Conservation (phyloP, 1,284 basidiomycete genomes). For the Trametes versicolor region DNA sequence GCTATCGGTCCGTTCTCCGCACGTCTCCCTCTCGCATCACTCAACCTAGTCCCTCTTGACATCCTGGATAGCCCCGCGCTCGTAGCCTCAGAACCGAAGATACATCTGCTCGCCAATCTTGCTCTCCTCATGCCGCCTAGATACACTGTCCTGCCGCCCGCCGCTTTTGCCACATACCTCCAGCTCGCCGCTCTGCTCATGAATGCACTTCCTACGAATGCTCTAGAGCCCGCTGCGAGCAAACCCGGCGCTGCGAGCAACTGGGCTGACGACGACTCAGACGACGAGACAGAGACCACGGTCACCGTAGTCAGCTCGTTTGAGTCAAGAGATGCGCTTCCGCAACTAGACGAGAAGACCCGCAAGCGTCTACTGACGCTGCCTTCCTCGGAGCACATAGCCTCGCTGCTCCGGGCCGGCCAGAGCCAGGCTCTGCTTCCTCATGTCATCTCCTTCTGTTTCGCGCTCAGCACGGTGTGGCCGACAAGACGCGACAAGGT, state of each 20-base stretch:
- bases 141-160: conserved; percentile 55
- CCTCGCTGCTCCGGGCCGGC: conserved; percentile 54
- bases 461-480: conserved; percentile 66
- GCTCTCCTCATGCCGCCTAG: conserved; percentile 66
- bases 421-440: conserved; percentile 52
- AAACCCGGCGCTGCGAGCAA: conserved; percentile 35
- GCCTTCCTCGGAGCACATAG: conserved; percentile 59
- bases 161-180: conserved; percentile 64
- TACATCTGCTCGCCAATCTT: conserved; percentile 74
- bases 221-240: conserved; percentile 56
- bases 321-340: conserved; percentile 44
- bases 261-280: conserved; percentile 50
- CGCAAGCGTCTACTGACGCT: conserved; percentile 63
- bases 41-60: conserved; percentile 45
- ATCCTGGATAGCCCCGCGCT: conserved; percentile 37
- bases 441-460: conserved; percentile 60
- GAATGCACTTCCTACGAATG: conserved; percentile 59
- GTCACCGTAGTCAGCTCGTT: conserved; percentile 53
- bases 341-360: conserved; percentile 63
- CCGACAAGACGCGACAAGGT: conserved; percentile 65
- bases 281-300: conserved; percentile 49
- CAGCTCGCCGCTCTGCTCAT: conserved; percentile 61
- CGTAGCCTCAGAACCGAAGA: conserved; percentile 46
- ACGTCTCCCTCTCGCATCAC: conserved; percentile 54
- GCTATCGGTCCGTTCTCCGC: conserved; percentile 56